Evolutionary conservation across 306 rosid species (phyloP).

Genomic region (Prunus persica): DNA sequence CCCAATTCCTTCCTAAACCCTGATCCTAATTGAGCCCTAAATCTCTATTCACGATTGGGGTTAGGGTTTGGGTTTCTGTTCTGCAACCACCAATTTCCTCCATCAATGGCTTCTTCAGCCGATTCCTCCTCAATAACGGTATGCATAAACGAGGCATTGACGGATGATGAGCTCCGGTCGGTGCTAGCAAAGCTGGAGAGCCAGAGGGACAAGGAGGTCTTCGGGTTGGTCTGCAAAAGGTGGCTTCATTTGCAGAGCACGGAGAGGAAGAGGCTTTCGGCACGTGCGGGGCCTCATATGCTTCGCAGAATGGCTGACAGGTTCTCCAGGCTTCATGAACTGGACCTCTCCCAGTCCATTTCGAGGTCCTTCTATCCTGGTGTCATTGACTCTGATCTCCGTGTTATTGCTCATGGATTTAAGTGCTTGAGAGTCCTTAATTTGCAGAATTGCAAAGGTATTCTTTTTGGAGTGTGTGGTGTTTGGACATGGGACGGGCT

Average conservation of each 20-base stretch:
- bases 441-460: conserved; percentile 81
- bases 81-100: background rate
- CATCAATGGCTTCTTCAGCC: conserved; percentile 37
- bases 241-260: conserved; percentile 92
- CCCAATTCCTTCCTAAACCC: background rate
- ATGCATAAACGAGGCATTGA: conserved; percentile 62
- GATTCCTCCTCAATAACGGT: conserved; percentile 18
- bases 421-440: conserved; percentile 60
- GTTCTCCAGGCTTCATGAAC: conserved; percentile 63
- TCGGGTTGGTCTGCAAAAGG: conserved; percentile 84
- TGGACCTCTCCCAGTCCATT: conserved; percentile 85
- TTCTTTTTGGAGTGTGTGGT: background rate
- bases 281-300: conserved; percentile 92
- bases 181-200: conserved; percentile 55
- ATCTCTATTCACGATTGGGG: background rate
- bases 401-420: conserved; percentile 70
- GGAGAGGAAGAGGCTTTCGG: conserved; percentile 81
- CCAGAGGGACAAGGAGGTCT: conserved; percentile 73
- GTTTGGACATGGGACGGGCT: background rate
- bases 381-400: conserved; percentile 76
- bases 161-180: conserved; percentile 81
- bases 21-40: background rate
- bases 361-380: conserved; percentile 97
- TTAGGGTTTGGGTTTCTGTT: conserved; percentile 3
- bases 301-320: conserved; percentile 79